Base-by-base conservation (phyloP, 768 basidiomycete genomes). In the Cystobasidium ongulense region DNA sequence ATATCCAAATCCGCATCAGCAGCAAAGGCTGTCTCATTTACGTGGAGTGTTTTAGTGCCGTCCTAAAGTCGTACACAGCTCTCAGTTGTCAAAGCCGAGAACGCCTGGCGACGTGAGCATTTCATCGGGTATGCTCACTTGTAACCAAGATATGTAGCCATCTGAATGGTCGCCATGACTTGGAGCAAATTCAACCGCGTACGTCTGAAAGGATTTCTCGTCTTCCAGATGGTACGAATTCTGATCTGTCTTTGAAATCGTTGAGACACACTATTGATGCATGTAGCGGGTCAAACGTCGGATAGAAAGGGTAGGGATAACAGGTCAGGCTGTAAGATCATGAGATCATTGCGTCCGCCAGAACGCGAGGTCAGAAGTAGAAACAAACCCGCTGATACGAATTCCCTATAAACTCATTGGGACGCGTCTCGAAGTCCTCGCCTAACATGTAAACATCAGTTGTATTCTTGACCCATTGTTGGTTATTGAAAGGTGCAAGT, bases 91-190 rank as follows among this genome's bases (percentile, higher is more conserved):
- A n/a, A n/a, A n/a, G n/a, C n/a, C n/a, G n/a, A n/a, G n/a, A n/a
- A n/a, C n/a, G n/a, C n/a, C n/a, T n/a, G n/a, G n/a, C n/a, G n/a
- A n/a, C n/a, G n/a, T n/a, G n/a, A n/a, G n/a, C n/a, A n/a, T n/a
- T n/a, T n/a, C n/a, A n/a, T n/a, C n/a, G 15, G 15, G 23, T 50
- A 50, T 50, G 15, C 54, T 57, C 10, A 57, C 57, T 15, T 61
- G 36, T 23, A 27, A 29, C 92, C 92, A 96, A 0, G 90, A 88
- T 59, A 96, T 86, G 79, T 89, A 92, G 10, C 90, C 89, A 25
- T 87, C 84, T 70, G 86, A 77, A 59, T 81, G 86, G 21, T 88
- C 87, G 80, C 92, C 75, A 50, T 50, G n/a, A 50, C 46, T 50
- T 0, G 75, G 72, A 29, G 35, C 36, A 33, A 86, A 89, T 80